Base-by-base conservation (phyloP, 495 filamentous ascomycete species). In the Trichocladium uniseriatum region DNA sequence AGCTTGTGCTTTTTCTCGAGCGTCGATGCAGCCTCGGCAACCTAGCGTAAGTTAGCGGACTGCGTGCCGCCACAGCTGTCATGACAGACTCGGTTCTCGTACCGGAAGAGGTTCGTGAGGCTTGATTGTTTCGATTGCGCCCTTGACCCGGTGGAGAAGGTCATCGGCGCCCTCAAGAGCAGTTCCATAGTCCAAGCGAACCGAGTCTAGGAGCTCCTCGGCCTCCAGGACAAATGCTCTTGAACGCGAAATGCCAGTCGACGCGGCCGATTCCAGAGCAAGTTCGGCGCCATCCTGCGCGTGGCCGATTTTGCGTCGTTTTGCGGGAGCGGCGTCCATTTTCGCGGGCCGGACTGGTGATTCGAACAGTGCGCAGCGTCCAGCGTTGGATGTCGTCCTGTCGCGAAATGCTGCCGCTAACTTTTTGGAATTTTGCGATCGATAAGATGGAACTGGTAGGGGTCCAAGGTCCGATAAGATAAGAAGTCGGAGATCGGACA, bases 151-250 rank as follows among this genome's bases (percentile, higher is more conserved):
- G 59, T 81, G 83, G 41, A 98, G 68, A 15, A 77, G 76, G 14
- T 78, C 73, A 38, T 95, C 84, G n/a, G 81, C 73, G 21, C 74
- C 74, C 2, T 63, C 67, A 48, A 89, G 71, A 21, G 78, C 74
- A 43, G 79, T 82, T 16, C 77, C 76, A 62, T 90, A 85, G 52
- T 84, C 77, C 21, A 83, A 74, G 60, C 75, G 75, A 34, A 86
- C 73, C 48, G 85, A 80, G 18, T 73, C 68, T 52, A 96, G 60
- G 37, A 98, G 67, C 57, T 95, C 89, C 49, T 95, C 85, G 19
- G 89, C 77, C 67, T 96, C 86, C 27, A 98, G 70, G 55, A 91
- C 84, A 69, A 97, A 94, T 54, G 88, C 71, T 58, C 77, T 86
- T 24, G 66, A 59, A 29, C 66, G 61, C 0, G 68, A 69, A 28